phyloP scores from a whole-genome alignment of 441 rosid genomes.

The Francoa sonchifolia region DNA sequence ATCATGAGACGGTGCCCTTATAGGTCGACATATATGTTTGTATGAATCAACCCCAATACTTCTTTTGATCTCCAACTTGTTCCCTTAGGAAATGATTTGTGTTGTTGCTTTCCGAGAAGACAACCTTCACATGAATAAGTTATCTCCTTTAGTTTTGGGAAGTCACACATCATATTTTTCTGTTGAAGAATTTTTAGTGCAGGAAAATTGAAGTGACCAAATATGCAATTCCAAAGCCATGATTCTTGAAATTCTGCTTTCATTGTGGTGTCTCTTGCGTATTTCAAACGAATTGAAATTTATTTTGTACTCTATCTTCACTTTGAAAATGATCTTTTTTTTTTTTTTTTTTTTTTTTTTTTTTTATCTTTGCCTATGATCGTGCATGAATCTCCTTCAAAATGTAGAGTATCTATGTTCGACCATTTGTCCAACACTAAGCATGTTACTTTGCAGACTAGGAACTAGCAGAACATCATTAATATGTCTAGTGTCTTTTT shows the following conservation, averaged over 20 bases:
- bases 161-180: not conserved
- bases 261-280: not conserved
- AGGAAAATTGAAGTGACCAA: not conserved
- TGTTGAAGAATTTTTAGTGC: not conserved
- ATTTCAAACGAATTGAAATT: not conserved
- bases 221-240: not conserved
- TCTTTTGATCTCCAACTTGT: not conserved
- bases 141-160: not conserved
- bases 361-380: not conserved
- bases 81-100: not conserved
- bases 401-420: not conserved
- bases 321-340: not conserved
- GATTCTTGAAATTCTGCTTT: not conserved
- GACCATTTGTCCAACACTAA: not conserved
- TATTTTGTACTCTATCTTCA: not conserved
- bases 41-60: not conserved
- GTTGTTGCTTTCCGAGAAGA: not conserved
- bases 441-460: not conserved
- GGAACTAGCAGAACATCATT: not conserved
- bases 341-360: too few relatives aligned
- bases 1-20: not conserved
- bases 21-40: not conserved
- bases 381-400: not conserved
- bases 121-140: slow-evolving; percentile 2
- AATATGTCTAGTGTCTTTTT: not conserved